These are phyloP conservation scores for Artemisia tridentata DNA, from an alignment of 129 eudicot genomes.

Conservation along the genomic window DNA sequence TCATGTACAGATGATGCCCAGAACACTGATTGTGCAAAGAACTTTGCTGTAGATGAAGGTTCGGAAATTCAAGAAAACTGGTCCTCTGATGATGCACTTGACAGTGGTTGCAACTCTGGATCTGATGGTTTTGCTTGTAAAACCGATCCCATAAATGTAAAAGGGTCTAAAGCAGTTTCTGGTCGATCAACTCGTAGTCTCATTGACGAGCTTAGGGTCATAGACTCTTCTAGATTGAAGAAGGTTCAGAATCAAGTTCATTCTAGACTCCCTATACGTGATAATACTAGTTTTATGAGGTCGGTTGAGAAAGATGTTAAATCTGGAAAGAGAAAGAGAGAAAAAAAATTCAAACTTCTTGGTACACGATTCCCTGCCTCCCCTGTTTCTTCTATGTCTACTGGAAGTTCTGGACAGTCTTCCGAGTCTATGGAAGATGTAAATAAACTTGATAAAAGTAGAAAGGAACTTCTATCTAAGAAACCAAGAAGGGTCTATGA, in stretches of 20 bases:
- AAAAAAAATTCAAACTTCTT: slow-evolving; percentile 39
- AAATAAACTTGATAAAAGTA: slow-evolving; percentile 22
- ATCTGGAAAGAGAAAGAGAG: slow-evolving; percentile 36
- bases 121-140: slow-evolving; percentile 29
- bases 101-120: slow-evolving; percentile 40
- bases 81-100: slow-evolving; percentile 49
- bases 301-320: slow-evolving; percentile 28
- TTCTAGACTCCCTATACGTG: slow-evolving; percentile 23
- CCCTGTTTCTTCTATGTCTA: slow-evolving; percentile 32
- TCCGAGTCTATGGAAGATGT: slow-evolving; percentile 27
- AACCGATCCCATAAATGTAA: slow-evolving; percentile 22
- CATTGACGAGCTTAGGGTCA: slow-evolving; percentile 51
- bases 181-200: slow-evolving; percentile 38
- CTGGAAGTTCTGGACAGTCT: slow-evolving; percentile 36
- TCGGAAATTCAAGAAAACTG: slow-evolving; percentile 46
- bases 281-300: slow-evolving; percentile 22
- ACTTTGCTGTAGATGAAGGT: slow-evolving; percentile 49
- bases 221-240: slow-evolving; percentile 40
- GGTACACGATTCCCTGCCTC: slow-evolving; percentile 35
- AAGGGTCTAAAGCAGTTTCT: slow-evolving; percentile 19
- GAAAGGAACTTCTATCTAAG: slow-evolving; percentile 22
- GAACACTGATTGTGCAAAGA: slow-evolving; percentile 28
- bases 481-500: slow-evolving; percentile 24
- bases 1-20: slow-evolving; percentile 53
- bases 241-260: slow-evolving; percentile 28